Base-by-base conservation (phyloP, 1,284 basidiomycete species). In the Athelia psychrophila region DNA sequence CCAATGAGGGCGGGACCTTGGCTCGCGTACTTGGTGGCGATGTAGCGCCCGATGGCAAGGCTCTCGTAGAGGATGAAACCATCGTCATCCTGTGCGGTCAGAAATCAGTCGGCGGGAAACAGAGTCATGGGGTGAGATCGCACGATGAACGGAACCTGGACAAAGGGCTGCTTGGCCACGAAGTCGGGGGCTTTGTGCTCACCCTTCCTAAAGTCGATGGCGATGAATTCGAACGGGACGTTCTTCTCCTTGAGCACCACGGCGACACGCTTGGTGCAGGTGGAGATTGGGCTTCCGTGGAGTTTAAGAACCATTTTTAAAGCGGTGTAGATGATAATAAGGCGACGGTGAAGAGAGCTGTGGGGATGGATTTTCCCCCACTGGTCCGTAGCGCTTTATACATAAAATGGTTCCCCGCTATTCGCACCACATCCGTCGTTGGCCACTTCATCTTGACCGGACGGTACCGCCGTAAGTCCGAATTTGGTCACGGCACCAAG, bases 131-230 rank as follows among this genome's bases (percentile, higher is more conserved):
- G 19, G 8, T 9, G 50, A 16, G 13, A 6, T 65, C 74, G 33
- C 54, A 80, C 79, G 51, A 88, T 73, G 65, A 78, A 84, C 2
- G 85, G 86, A 54, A 88, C 65, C 63, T 83, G 81, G 18, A 83
- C 84, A 58, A 88, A 88, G 0, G 86, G 85, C 56, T 88, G 84
- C 22, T 71, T 63, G 25, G 61, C 62, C 20, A 75, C 16, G 69
- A 66, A 78, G n/a, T 63, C 72, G 0, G 75, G 58, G 0, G 61
- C 15, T 63, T 83, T 84, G 51, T 84, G 77, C 57, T 77, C 76
- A n/a, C 66, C 65, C 40, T 72, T 73, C 35, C 45, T 0, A 12
- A 79, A 42, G 60, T 84, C 68, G 56, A 84, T 54, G 13, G 44
- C 0, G 22, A 77, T 57, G 46, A 83, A 52, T 58, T 81, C 75